Base-by-base conservation (phyloP, 345 rosid species). In the Atalantia buxifolia region DNA sequence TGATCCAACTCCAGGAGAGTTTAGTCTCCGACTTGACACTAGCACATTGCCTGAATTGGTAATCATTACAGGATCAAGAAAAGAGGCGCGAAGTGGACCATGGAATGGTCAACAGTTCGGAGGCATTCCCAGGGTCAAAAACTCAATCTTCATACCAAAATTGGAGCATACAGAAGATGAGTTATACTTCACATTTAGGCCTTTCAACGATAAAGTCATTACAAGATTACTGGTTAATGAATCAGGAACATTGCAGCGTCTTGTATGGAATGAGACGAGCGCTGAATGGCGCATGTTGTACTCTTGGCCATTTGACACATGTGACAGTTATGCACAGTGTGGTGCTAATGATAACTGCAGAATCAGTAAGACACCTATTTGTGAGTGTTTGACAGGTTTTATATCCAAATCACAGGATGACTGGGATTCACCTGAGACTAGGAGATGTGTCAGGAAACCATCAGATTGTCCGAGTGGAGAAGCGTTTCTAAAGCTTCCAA, bases 41-140 rank as follows among this genome's bases (percentile, higher is more conserved):
- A 50, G 7, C 24, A 71, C 70, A 27, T 80, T 80, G 62, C 85
- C 87, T 9, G 82, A 85, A 42, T 4, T 76, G 13, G 74, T 81
- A 38, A 36, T 83, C 30, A 31, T 42, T 63, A 67, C 72, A 6
- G 38, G 76, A 12, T 35, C 66, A 2, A 27, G 28, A 19, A 50
- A 3, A 38, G 18, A 25, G 27, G 76, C 80, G 38, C 69, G 88
- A 1, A 81, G 83, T 25, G 88, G 86, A 13, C 76, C 85, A 1
- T 86, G 86, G 88, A 83, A 83, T 75, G 86, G 86, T 5, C 24
- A 35, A 3, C 64, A 82, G 66, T 86, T 86, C 25, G 75, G 83
- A 25, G 86, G 84, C 48, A 74, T 83, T 25, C 88, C 86, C 13
- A 81, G 77, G 42, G 79, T 77, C 81, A 19, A 33, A 30, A 72